phyloP scores from a whole-genome alignment of 371 early-diverging fungal genomes.

The Rhizopus stolonifer region DNA sequence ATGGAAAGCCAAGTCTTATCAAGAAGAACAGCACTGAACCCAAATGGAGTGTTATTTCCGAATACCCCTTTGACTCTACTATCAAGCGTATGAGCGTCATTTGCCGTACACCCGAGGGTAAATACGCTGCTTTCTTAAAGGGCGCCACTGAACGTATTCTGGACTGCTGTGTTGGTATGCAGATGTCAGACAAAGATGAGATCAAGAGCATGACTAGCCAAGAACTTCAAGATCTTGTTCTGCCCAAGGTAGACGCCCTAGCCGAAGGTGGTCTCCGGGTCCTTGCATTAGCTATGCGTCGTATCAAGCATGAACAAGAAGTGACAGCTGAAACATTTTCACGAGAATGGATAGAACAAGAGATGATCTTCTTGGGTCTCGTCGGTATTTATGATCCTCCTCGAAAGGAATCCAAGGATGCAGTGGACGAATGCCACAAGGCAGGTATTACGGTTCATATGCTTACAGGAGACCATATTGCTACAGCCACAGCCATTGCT shows the following conservation, averaged over 20 bases:
- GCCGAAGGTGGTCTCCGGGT: conserved; percentile 75
- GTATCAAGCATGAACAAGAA: conserved; percentile 48
- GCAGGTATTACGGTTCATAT: conserved; percentile 95
- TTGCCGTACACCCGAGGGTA: conserved; percentile 57
- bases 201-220: conserved; percentile 35
- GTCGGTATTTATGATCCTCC: conserved; percentile 95
- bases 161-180: conserved; percentile 55
- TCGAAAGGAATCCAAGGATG: conserved; percentile 69
- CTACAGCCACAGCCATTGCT: conserved; percentile 94
- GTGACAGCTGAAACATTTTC: conserved; percentile 45
- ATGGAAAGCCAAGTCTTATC: conserved; percentile 63
- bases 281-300: conserved; percentile 43
- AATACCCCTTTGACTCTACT: conserved; percentile 81
- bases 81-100: conserved; percentile 95
- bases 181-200: conserved; percentile 46
- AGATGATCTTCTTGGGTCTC: conserved; percentile 85
- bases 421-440: conserved; percentile 81
- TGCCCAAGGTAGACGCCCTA: conserved; percentile 59
- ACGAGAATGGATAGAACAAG: conserved; percentile 66
- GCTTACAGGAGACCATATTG: conserved; percentile 94
- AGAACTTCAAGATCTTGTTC: conserved; percentile 49
- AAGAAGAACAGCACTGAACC: conserved; percentile 23
- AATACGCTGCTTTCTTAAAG: conserved; percentile 54
- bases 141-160: conserved; percentile 80
- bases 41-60: conserved; percentile 69